Conservation (phyloP, 106 monocot genomes). For the Dioscorea zingiberensis region DNA sequence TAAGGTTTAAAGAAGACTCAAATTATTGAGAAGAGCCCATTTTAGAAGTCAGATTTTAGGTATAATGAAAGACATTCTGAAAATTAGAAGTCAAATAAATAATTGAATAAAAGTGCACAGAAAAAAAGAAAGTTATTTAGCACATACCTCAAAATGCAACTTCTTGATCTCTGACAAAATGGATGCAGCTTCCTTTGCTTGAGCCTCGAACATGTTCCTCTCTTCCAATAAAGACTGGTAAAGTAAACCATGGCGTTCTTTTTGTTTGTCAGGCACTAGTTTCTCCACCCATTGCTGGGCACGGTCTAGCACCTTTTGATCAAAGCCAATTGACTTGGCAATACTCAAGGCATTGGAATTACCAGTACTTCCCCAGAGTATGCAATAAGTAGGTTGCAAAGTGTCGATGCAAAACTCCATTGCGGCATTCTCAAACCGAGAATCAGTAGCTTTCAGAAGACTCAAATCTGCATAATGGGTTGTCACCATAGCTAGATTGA, state of each 20-base stretch:
- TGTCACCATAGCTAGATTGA: constrained; percentile 57
- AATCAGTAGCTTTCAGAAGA: constrained; percentile 43
- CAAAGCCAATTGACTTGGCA: constrained; percentile 82
- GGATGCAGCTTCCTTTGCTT: constrained; percentile 58
- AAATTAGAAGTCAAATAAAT: too few relatives aligned
- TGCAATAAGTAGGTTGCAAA: constrained; percentile 67
- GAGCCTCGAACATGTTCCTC: constrained; percentile 43
- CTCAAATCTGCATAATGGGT: constrained; percentile 86
- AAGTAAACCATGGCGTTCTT: constrained; percentile 67
- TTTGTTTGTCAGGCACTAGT: constrained; percentile 69
- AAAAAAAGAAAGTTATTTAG: not conserved
- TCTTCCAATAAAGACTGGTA: constrained; percentile 69
- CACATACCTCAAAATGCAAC: constrained; percentile 50
- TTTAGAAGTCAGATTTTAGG: too few relatives aligned
- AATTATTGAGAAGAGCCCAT: too few relatives aligned
- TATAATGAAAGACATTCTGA: too few relatives aligned
- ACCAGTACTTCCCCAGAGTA: constrained; percentile 83
- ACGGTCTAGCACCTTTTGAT: constrained; percentile 53
- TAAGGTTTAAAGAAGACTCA: too few relatives aligned
- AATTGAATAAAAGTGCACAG: too few relatives aligned
- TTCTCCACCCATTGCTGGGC: constrained; percentile 75
- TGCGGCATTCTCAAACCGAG: constrained; percentile 87
- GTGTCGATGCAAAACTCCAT: constrained; percentile 82
- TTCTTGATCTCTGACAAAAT: constrained; percentile 57
- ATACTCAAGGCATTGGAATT: constrained; percentile 86